Evolutionary conservation across 169 alveolate genomes (phyloP), one percentile per base, ranked within the genome.

Genomic region (Plasmodium blacklocki): DNA sequence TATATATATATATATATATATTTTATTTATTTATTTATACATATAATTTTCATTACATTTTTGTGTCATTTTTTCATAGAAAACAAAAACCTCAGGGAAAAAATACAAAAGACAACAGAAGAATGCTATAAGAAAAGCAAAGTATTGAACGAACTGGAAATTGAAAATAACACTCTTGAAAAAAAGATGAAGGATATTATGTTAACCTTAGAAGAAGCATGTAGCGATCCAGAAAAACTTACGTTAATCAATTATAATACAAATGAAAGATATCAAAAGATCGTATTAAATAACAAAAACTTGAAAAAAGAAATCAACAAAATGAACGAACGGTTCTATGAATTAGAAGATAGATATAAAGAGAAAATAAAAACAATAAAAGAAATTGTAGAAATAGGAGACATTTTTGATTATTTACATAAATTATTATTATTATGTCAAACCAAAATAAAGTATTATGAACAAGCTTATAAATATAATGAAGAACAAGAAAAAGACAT

Each of bases 361-460:
- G 78, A 76, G n/a, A 76, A 76, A 76, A 43, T 76, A 19, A 76
- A 64, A 76, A 76, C 64, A 21, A 76, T 76, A 58, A 76, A 76
- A 64, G 89, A 76, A 59, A 71, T 76, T 14, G 71, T 76, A n/a
- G 89, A 76, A 63, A 76, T 76, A n/a, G 89, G 89, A 29, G 89
- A 76, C 14, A 76, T 76, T 5, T 76, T 76, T 47, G 89, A 76
- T 68, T 76, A 76, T 68, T 71, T 76, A 39, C 89, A 76, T 68
- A 76, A 76, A 43, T 43, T 76, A 76, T 52, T 76, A 43, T 23
- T 76, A 32, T 45, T 76, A 8, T 76, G 89, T 52, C 89, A 76
- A 14, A 76, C 89, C 0, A 76, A 76, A 50, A 76, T 76, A 50
- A 76, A 76, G 21, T 76, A 64, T 76, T 76, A 76, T 64, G 89